phyloP scores from a whole-genome alignment of 2,329 filamentous ascomycete species.

The Aspergillus puulaauensis region DNA sequence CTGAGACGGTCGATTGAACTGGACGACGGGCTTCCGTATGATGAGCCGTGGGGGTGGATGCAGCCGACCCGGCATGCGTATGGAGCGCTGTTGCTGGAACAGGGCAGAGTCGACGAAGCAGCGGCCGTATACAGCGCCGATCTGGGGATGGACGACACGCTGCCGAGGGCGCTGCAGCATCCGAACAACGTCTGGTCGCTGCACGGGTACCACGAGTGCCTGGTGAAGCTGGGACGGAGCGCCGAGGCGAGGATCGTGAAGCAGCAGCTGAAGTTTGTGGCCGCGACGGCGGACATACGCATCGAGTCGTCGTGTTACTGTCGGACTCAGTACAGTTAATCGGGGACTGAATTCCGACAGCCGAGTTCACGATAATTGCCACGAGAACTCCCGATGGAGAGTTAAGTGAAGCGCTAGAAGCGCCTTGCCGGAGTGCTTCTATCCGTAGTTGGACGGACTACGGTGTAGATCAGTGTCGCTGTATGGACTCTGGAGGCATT shows the following conservation, averaged over 20 bases:
- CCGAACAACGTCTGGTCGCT: conserved; percentile 74
- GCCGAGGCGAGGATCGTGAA: conserved; percentile 51
- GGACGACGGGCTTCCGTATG: conserved; percentile 66
- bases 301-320: conserved; percentile 62
- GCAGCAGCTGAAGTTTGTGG: conserved; percentile 52
- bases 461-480: no score
- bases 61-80: conserved; percentile 70
- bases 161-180: conserved; percentile 66
- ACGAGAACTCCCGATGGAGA: neutral
- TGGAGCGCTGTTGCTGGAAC: conserved; percentile 68
- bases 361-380: neutral
- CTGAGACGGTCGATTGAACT: conserved; percentile 58
- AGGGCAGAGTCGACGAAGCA: conserved; percentile 59
- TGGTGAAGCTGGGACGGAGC: conserved; percentile 53
- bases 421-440: neutral
- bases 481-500: no score
- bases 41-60: conserved; percentile 81
- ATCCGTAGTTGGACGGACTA: no score
- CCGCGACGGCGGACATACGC: conserved; percentile 59
- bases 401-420: neutral
- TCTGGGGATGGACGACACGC: conserved; percentile 57
- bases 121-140: conserved; percentile 60
- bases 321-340: conserved; percentile 9
- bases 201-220: conserved; percentile 71
- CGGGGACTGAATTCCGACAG: no score